A percentile compares a stretch with the other conserved stretches of the same genome.
These are phyloP conservation scores for Dioscorea alata DNA, from an alignment of 106 monocot genomes.

Conservation along the genomic window DNA sequence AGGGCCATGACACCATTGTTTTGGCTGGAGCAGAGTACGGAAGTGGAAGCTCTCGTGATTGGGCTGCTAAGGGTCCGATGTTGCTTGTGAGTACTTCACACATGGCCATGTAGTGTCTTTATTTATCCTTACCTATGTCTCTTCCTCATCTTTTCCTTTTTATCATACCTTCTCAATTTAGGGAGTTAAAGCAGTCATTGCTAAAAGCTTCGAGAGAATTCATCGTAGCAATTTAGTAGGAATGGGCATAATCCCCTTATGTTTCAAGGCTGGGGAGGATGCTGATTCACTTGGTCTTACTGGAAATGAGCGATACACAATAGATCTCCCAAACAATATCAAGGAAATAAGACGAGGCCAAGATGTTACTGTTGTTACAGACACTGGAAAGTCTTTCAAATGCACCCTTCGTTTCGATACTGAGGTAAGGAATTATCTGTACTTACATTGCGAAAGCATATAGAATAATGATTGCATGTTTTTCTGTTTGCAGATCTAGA, in stretches of 20 bases:
- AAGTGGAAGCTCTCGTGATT: conserved; percentile 73
- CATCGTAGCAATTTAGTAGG: conserved; percentile 86
- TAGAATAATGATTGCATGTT: no score
- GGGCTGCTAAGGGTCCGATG: conserved; percentile 83
- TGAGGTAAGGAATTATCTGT: conserved; percentile 33
- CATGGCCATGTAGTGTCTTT: background rate
- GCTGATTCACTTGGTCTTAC: conserved; percentile 71
- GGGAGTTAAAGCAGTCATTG: conserved; percentile 91
- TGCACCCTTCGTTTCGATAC: conserved; percentile 75
- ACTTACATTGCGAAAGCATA: no score
- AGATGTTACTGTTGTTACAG: conserved; percentile 53
- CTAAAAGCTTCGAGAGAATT: conserved; percentile 96
- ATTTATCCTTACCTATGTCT: background rate
- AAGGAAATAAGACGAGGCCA: conserved; percentile 63
- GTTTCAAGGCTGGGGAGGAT: conserved; percentile 77
- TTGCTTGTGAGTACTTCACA: conserved; percentile 34
- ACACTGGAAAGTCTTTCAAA: conserved; percentile 69
- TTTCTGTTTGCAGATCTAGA: no score
- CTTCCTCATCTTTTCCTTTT: background rate
- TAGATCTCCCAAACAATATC: conserved; percentile 62
- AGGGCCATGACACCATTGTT: conserved; percentile 52
- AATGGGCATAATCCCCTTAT: conserved; percentile 85
- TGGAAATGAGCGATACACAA: conserved; percentile 63
- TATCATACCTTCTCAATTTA: conserved; percentile 10
- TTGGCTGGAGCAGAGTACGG: conserved; percentile 77